A percentile compares a stretch with the other conserved stretches of the same genome.
Evolutionary conservation across 1,139 yeast species (phyloP).

Genomic region (Taiozyma onychis): DNA sequence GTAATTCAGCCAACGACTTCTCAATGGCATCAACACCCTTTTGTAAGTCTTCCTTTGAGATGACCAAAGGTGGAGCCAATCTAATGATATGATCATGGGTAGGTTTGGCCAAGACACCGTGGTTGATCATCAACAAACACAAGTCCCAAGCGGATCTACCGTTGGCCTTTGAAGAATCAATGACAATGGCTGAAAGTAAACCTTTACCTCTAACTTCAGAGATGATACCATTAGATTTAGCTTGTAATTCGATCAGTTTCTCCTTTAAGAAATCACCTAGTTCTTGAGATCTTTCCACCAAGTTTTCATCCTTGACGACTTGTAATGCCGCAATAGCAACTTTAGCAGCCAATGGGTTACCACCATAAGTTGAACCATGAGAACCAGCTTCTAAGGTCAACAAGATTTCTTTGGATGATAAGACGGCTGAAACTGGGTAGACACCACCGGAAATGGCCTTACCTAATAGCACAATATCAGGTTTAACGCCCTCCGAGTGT

Average conservation of each 20-base stretch:
- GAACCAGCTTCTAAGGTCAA: constrained; percentile 89
- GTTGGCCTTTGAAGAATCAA: constrained; percentile 76
- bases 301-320: constrained; percentile 81
- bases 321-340: constrained; percentile 93
- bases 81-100: constrained; percentile 95
- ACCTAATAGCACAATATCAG: constrained; percentile 85
- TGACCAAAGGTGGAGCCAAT: constrained; percentile 93
- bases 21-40: constrained; percentile 76
- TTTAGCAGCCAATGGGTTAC: constrained; percentile 91
- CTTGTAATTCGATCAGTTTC: constrained; percentile 60
- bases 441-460: constrained; percentile 97
- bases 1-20: constrained; percentile 42
- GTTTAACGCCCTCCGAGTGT: constrained; percentile 71
- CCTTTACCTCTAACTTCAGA: constrained; percentile 94
- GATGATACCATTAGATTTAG: constrained; percentile 63
- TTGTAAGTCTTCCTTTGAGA: constrained; percentile 77
- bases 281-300: constrained; percentile 70
- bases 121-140: constrained; percentile 81
- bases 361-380: constrained; percentile 97
- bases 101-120: constrained; percentile 93
- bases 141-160: constrained; percentile 97
- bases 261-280: constrained; percentile 68
- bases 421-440: constrained; percentile 84
- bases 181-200: constrained; percentile 83
- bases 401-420: constrained; percentile 87